phyloP scores from a whole-genome alignment of 2,329 filamentous ascomycete genomes.

The Alternaria novae-zelandiae region DNA sequence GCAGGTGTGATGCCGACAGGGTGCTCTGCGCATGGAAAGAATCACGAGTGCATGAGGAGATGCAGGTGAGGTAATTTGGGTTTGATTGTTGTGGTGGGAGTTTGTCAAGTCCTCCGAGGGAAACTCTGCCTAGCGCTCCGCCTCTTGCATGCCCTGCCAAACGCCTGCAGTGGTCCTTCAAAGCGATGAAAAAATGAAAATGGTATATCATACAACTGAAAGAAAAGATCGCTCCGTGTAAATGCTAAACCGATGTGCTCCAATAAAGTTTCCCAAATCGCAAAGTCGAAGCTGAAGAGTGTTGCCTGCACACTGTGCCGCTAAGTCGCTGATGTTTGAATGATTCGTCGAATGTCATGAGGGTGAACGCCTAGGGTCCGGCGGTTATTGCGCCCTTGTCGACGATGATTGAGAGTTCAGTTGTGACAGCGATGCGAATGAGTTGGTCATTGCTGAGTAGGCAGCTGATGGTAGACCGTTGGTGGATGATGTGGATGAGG shows the following conservation, averaged over 20 bases:
- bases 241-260: constrained; percentile 13
- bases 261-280: not conserved
- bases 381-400: constrained; percentile 30
- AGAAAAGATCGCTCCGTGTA: constrained; percentile 6
- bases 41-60: not conserved
- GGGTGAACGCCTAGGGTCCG: not conserved
- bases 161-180: constrained; percentile 2
- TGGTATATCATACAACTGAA: constrained; percentile 13
- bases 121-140: constrained; percentile 1
- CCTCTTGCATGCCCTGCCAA: not conserved
- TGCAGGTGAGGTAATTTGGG: not conserved
- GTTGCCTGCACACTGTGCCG: constrained; percentile 23
- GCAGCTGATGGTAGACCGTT: constrained; percentile 30
- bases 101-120: not conserved
- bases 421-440: constrained; percentile 49
- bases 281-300: constrained; percentile 4
- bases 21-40: not conserved
- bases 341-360: constrained; percentile 25
- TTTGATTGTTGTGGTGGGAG: not conserved
- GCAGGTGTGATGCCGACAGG: not conserved
- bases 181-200: not conserved
- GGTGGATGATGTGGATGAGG: constrained; percentile 42
- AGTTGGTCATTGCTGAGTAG: constrained; percentile 50
- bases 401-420: constrained; percentile 26
- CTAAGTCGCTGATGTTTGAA: constrained; percentile 26